Conservation (phyloP, 1,284 basidiomycete genomes). For the Fomes fomentarius region DNA sequence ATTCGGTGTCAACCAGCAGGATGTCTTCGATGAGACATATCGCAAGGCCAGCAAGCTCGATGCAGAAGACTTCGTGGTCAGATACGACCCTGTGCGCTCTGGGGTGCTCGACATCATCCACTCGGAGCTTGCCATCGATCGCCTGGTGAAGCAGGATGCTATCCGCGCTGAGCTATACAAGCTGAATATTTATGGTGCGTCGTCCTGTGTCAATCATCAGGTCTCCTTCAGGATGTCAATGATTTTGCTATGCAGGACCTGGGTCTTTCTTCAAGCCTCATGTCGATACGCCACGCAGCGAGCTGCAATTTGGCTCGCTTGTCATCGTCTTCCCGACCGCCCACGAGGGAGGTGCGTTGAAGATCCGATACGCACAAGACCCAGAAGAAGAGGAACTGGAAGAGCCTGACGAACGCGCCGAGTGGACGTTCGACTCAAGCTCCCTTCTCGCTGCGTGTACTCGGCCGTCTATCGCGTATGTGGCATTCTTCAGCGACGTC, state of each 20-base stretch:
- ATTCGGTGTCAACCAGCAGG: conserved; percentile 23
- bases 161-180: conserved; percentile 33
- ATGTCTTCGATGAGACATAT: conserved; percentile 30
- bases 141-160: conserved; percentile 8
- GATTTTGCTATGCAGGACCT: conserved; percentile 1
- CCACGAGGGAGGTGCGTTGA: conserved; percentile 44
- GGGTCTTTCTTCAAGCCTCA: conserved; percentile 34
- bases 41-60: conserved; percentile 33
- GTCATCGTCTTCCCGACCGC: conserved; percentile 44
- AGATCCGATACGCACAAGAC: conserved; percentile 36
- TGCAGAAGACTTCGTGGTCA: conserved; percentile 25
- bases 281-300: conserved; percentile 28
- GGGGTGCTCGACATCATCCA: conserved; percentile 31
- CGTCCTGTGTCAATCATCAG: neutral
- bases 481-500: conserved; percentile 47
- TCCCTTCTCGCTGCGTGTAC: conserved; percentile 16
- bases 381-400: neutral
- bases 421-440: conserved; percentile 37
- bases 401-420: neutral
- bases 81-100: conserved; percentile 29
- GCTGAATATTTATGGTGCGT: conserved; percentile 16
- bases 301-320: conserved; percentile 44
- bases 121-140: conserved; percentile 26
- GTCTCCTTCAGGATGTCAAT: neutral
- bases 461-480: conserved; percentile 34